phyloP scores from a whole-genome alignment of 768 basidiomycete species.

The Suillus alpinus region DNA sequence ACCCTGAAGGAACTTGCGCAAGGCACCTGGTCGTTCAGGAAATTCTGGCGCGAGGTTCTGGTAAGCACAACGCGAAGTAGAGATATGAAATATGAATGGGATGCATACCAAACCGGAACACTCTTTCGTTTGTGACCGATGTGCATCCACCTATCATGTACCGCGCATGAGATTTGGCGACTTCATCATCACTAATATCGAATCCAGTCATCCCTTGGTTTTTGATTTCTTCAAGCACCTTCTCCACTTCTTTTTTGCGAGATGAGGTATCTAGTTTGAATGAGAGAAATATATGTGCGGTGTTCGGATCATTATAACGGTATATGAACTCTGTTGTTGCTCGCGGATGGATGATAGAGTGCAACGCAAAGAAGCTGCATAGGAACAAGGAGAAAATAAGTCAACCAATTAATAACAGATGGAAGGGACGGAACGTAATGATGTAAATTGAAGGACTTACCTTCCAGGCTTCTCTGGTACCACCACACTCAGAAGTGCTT shows the following conservation, averaged over 20 bases:
- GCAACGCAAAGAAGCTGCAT: constrained; percentile 79
- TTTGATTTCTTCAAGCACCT: constrained; percentile 62
- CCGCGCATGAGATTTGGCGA: constrained; percentile 91
- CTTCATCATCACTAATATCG: constrained; percentile 93
- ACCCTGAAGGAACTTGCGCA: constrained; percentile 85
- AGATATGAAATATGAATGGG: constrained; percentile 12
- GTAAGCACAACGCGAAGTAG: background rate
- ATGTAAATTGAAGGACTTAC: constrained; percentile 38
- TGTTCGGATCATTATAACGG: constrained; percentile 70
- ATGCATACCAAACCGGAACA: constrained; percentile 86
- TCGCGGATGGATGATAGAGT: constrained; percentile 85
- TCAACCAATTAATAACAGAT: constrained; percentile 3
- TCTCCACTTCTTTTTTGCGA: constrained; percentile 59
- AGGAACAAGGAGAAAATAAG: background rate
- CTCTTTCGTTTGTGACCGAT: constrained; percentile 75
- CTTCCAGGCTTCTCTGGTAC: constrained; percentile 92
- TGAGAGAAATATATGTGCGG: constrained; percentile 87
- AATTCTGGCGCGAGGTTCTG: constrained; percentile 60
- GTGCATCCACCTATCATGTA: constrained; percentile 92
- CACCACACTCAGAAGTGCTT: constrained; percentile 91
- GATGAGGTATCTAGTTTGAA: constrained; percentile 68
- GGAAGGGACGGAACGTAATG: background rate
- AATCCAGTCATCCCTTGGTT: constrained; percentile 72
- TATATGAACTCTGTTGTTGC: constrained; percentile 96
- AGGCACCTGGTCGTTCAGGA: constrained; percentile 89